phyloP scores from a whole-genome alignment of 148 eudicot species.

The Silene uniflora region DNA sequence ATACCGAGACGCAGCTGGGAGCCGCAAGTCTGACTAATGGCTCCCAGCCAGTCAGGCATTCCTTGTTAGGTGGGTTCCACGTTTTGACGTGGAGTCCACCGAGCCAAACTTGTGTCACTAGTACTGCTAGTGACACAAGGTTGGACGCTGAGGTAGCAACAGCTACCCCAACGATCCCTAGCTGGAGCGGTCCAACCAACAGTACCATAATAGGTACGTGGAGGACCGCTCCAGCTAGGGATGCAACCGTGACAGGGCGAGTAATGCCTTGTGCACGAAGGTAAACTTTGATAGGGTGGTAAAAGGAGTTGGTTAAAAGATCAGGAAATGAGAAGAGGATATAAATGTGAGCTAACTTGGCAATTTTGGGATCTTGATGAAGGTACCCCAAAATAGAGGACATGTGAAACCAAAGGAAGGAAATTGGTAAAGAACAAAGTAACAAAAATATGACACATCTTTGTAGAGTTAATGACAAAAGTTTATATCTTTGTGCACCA shows the following conservation, averaged over 20 bases:
- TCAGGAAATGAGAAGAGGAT: slow-evolving; percentile 57
- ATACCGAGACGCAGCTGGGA: slow-evolving; percentile 80
- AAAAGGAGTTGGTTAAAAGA: slow-evolving; percentile 52
- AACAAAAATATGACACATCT: slow-evolving; percentile 57
- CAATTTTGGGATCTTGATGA: slow-evolving; percentile 44
- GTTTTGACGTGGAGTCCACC: slow-evolving; percentile 50
- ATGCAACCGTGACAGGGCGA: slow-evolving; percentile 63
- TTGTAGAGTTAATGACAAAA: slow-evolving; percentile 63
- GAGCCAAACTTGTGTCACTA: slow-evolving; percentile 44
- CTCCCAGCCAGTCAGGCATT: slow-evolving; percentile 63
- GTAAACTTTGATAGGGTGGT: slow-evolving; percentile 67
- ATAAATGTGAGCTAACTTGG: slow-evolving; percentile 48
- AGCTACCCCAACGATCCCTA: slow-evolving; percentile 76
- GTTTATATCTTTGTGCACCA: slow-evolving; percentile 52
- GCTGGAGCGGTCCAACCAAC: slow-evolving; percentile 32
- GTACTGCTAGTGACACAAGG: slow-evolving; percentile 39
- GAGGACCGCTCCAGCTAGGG: slow-evolving; percentile 48
- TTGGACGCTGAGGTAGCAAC: slow-evolving; percentile 57
- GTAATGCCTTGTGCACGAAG: slow-evolving; percentile 87
- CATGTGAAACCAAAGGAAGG: slow-evolving; percentile 52
- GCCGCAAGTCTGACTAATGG: slow-evolving; percentile 57
- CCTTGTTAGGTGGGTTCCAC: slow-evolving; percentile 53
- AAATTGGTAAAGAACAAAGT: slow-evolving; percentile 42
- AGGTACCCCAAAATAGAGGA: slow-evolving; percentile 33
- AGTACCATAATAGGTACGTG: slow-evolving; percentile 48